Percentiles rank a stretch among this genome's conserved stretches.
These are phyloP conservation scores for Acidomyces sp. DNA, from an alignment of 495 filamentous ascomycete species.

Conservation along the genomic window DNA sequence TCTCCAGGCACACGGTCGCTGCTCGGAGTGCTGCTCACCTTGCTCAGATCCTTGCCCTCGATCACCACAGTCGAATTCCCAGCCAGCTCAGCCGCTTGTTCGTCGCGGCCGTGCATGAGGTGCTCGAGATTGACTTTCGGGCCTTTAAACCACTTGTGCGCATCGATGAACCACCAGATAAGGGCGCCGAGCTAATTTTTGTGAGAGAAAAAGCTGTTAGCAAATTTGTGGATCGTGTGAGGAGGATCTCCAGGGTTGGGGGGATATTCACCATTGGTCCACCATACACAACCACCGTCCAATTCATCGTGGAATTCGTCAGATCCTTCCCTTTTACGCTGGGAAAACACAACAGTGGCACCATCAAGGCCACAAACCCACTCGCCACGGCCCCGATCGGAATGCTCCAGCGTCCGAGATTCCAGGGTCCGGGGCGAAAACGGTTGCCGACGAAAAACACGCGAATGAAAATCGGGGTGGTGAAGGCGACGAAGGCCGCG, in stretches of 20 bases:
- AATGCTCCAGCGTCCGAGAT: conserved; percentile 50
- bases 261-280: conserved; percentile 30
- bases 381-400: conserved; percentile 50
- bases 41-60: conserved; percentile 19
- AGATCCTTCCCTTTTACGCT: conserved; percentile 45
- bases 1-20: conserved; percentile 6
- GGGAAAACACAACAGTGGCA: conserved; percentile 63
- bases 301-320: conserved; percentile 29
- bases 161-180: conserved; percentile 59
- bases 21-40: conserved; percentile 1
- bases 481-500: conserved; percentile 62
- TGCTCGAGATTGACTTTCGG: conserved; percentile 54
- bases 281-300: conserved; percentile 67
- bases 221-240: too few species aligned
- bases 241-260: too few species aligned
- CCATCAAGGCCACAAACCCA: conserved; percentile 55
- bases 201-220: not conserved
- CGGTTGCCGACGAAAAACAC: conserved; percentile 59
- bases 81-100: conserved; percentile 7
- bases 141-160: conserved; percentile 60
- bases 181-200: conserved; percentile 32
- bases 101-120: conserved; percentile 27
- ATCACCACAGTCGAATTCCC: conserved; percentile 15
- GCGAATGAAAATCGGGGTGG: conserved; percentile 59
- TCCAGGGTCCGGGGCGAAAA: conserved; percentile 62